Base-by-base conservation (phyloP, 2,329 filamentous ascomycete genomes). In the Ophiostoma montium region DNA sequence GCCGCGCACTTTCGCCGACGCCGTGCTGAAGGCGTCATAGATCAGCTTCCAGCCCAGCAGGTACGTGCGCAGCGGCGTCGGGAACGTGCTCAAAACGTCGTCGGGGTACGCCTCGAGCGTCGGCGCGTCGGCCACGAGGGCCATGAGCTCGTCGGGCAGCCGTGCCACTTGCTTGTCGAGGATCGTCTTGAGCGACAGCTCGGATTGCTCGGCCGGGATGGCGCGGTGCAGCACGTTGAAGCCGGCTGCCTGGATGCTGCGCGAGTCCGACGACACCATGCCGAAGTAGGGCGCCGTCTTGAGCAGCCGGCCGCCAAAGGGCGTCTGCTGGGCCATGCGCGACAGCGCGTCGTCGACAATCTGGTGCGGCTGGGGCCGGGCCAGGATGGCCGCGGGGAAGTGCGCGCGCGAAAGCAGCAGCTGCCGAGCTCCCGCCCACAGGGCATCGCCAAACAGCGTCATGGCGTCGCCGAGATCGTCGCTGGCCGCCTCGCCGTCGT, bases 31-130 rank as follows among this genome's bases (percentile, higher is more conserved):
- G 41, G 90, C 82, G 57, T 94, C 87, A 60, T 94, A 96, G 0
- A 95, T 74, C 1, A 96, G 71, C 54, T 86, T 78, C 92, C 92
- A 98, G 11, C 86, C 84, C 27, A 95, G 70, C 3, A 98, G 71
- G 59, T 95, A 98, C 10, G 82, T 79, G 47, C 87, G 78, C 44
- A 95, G 70, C 0, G 75, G 61, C 1, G 78, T 68, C 11, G 87
- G 87, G 57, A 89, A 84, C 15, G 76, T 70, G 5, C 80, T 72
- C 19, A 88, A 78, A 33, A 74, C 69, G 9, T 82, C 75, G 43
- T 84, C 78, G 0, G 75, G 70, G 42, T 87, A 76, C 12, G 71
- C 70, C n/a, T 83, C 75, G 3, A 85, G 69, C 0, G 80, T 80
- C 1, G 90, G 86, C 0, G 84, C 74, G 53, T 94, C 84, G 0